These are phyloP conservation scores for Telopea speciosissima DNA, from an alignment of 177 flowering plant genomes.

Conservation along the genomic window DNA sequence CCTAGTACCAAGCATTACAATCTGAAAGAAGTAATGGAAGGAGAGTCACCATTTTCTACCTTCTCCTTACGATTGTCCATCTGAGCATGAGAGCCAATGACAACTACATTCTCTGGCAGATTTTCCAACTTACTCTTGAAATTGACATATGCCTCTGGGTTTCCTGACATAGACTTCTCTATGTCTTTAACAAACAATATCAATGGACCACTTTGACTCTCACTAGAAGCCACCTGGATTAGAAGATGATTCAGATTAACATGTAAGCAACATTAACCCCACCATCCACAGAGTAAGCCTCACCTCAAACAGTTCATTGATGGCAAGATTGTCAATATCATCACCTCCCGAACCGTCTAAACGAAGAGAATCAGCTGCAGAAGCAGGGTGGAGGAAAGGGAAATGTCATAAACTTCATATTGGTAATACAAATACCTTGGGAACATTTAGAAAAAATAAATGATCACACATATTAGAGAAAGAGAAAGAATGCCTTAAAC, in stretches of 20 bases:
- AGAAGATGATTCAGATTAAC: slow-evolving; percentile 3
- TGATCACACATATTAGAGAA: not conserved
- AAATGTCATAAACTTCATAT: not conserved
- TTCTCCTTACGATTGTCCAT: slow-evolving; percentile 84
- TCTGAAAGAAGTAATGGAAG: not conserved
- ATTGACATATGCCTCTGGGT: slow-evolving; percentile 43
- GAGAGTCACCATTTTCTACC: slow-evolving; percentile 27
- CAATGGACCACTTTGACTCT: slow-evolving; percentile 28
- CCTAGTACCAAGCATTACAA: not conserved
- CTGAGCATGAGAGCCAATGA: slow-evolving; percentile 78
- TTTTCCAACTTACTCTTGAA: slow-evolving; percentile 62
- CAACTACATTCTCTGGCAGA: slow-evolving; percentile 67
- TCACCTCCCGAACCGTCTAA: slow-evolving; percentile 55
- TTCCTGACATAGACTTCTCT: slow-evolving; percentile 67
- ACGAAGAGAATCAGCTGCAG: slow-evolving; percentile 59
- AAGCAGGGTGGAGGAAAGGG: not conserved
- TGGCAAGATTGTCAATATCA: slow-evolving; percentile 61
- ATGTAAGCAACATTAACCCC: not conserved
- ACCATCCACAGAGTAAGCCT: not conserved
- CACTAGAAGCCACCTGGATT: slow-evolving; percentile 50
- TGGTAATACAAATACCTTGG: not conserved
- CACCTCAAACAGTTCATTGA: slow-evolving; percentile 84
- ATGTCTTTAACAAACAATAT: slow-evolving; percentile 63
- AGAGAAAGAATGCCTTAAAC: not conserved
- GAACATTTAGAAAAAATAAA: not conserved